Evolutionary conservation across 106 monocot species (phyloP).

Genomic region (Apostasia shenzhenica): DNA sequence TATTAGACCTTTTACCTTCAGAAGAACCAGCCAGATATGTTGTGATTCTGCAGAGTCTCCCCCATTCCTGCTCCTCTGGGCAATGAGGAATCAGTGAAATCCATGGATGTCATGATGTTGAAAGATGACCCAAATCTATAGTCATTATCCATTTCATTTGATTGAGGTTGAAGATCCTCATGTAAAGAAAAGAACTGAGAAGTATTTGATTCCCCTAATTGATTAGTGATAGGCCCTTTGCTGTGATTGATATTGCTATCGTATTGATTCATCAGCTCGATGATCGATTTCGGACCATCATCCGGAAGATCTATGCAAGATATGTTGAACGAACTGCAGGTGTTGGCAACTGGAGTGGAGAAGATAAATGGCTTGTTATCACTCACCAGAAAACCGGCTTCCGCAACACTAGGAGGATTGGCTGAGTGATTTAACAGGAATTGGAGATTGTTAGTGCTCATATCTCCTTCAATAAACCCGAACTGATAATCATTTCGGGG

Average conservation of each 20-base stretch:
- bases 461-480: conserved; percentile 26
- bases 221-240: not conserved
- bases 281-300: conserved; percentile 57
- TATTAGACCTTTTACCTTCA: not conserved
- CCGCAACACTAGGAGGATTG: conserved; percentile 6
- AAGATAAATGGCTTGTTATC: conserved; percentile 51
- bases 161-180: not conserved
- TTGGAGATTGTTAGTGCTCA: conserved; percentile 31
- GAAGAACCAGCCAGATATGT: conserved; percentile 8
- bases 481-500: conserved; percentile 8
- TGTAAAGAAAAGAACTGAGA: conserved; percentile 9
- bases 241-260: conserved; percentile 23
- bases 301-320: conserved; percentile 34
- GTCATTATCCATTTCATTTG: not conserved
- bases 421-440: conserved; percentile 26
- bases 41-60: conserved; percentile 3
- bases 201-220: not conserved
- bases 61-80: conserved; percentile 5
- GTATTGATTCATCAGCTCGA: conserved; percentile 62
- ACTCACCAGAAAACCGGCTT: not conserved
- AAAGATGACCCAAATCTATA: not conserved
- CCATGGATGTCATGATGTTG: conserved; percentile 2
- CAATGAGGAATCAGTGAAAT: not conserved
- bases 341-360: conserved; percentile 21
- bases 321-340: conserved; percentile 4